Evolutionary conservation across 768 basidiomycete genomes (phyloP).

Genomic region (Tricholoma flavovirens): DNA sequence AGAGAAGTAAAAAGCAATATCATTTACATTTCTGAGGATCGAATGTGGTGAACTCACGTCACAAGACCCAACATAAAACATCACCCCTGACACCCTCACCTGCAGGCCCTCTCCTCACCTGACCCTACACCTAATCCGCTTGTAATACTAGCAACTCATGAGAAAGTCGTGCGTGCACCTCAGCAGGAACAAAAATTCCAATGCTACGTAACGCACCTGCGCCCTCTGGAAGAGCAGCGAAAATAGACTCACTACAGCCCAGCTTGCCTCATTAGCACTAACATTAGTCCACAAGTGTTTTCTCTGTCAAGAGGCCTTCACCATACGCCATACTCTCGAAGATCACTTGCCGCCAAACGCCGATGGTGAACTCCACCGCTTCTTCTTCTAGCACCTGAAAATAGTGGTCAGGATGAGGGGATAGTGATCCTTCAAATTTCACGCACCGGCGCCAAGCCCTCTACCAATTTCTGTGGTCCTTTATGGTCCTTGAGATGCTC

Average conservation of each 20-base stretch:
- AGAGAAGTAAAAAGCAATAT: conserved; percentile 33
- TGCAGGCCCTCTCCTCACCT: not conserved
- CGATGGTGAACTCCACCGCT: conserved; percentile 68
- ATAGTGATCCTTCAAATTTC: not conserved
- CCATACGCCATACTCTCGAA: conserved; percentile 94
- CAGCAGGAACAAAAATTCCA: conserved; percentile 35
- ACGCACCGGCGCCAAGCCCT: conserved; percentile 87
- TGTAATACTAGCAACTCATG: conserved; percentile 25
- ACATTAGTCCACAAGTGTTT: conserved; percentile 68
- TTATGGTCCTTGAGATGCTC: conserved; percentile 93
- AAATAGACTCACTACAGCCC: conserved; percentile 15
- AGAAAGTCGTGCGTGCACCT: conserved; percentile 32
- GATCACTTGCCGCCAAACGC: conserved; percentile 87
- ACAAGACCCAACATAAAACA: conserved; percentile 13
- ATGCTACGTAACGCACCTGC: conserved; percentile 62
- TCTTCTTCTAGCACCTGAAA: conserved; percentile 88
- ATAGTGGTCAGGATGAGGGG: conserved; percentile 3
- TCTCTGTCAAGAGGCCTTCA: conserved; percentile 83
- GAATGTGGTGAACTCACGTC: conserved; percentile 54
- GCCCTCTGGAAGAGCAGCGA: conserved; percentile 30
- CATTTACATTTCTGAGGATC: conserved; percentile 42
- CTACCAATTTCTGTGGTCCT: conserved; percentile 75
- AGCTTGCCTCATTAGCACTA: conserved; percentile 15
- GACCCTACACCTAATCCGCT: not conserved
- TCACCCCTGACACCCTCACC: conserved; percentile 10